Percentiles rank a stretch among this genome's conserved stretches.
Evolutionary conservation across 352 stramenopile species (phyloP).

Genomic region (Poterioochromonas sp.): DNA sequence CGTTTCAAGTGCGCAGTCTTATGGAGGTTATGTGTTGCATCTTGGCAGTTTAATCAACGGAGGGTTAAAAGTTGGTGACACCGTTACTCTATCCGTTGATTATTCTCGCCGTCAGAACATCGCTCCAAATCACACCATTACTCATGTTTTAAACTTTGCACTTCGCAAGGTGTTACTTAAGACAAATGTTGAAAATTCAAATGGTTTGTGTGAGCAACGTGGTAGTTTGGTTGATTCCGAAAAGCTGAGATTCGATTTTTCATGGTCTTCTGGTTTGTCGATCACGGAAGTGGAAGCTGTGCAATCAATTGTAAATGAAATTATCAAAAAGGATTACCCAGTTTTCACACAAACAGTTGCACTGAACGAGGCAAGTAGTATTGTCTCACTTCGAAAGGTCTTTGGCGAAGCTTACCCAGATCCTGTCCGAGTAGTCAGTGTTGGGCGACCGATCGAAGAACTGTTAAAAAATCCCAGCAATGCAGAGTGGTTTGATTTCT

Average conservation of each 20-base stretch:
- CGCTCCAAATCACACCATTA: conserved; percentile 98
- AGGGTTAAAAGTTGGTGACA: conserved; percentile 57
- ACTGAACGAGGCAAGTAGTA: conserved; percentile 80
- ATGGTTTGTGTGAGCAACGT: conserved; percentile 83
- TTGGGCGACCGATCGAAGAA: conserved; percentile 63
- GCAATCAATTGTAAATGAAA: conserved; percentile 47
- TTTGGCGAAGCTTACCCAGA: conserved; percentile 99
- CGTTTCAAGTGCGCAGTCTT: conserved; percentile 83
- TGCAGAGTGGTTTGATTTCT: conserved; percentile 74
- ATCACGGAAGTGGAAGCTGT: conserved; percentile 68
- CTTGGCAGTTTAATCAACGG: neutral
- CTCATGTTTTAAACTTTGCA: conserved; percentile 96
- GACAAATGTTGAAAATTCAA: neutral
- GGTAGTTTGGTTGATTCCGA: conserved; percentile 91
- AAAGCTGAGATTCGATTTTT: conserved; percentile 98
- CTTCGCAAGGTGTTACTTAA: conserved; percentile 77
- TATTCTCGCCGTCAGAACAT: conserved; percentile 81
- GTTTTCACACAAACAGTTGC: conserved; percentile 77
- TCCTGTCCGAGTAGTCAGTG: conserved; percentile 89
- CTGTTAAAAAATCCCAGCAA: conserved; percentile 52
- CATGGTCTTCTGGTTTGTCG: conserved; percentile 84
- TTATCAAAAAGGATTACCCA: conserved; percentile 45
- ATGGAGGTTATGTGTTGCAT: conserved; percentile 58
- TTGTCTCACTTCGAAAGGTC: conserved; percentile 87
- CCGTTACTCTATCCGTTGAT: conserved; percentile 79